A percentile compares a stretch with the other conserved stretches of the same genome.
Evolutionary conservation across 2,329 filamentous ascomycete species (phyloP).

Genomic region (Mycocentrospora acerina): DNA sequence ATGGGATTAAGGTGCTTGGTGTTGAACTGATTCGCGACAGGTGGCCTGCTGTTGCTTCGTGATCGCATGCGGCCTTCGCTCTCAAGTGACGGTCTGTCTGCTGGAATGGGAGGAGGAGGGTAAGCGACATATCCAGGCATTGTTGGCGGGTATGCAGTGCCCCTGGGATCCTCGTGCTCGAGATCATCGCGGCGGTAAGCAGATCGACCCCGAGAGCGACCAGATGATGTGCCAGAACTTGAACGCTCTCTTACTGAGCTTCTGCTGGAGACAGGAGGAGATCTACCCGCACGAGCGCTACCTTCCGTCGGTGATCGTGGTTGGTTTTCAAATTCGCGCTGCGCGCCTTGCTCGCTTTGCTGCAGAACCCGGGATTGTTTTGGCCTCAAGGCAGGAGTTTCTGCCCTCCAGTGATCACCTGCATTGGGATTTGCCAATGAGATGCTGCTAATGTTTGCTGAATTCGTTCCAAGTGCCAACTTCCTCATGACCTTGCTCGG

Average conservation of each 20-base stretch:
- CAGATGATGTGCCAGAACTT: slow-evolving; percentile 55
- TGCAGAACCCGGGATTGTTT: slow-evolving; percentile 35
- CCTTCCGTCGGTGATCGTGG: slow-evolving; percentile 41
- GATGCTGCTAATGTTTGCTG: slow-evolving; percentile 40
- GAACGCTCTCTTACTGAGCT: slow-evolving; percentile 54
- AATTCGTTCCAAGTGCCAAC: slow-evolving; percentile 56
- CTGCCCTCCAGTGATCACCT: slow-evolving; percentile 28
- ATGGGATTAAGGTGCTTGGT: slow-evolving; percentile 41
- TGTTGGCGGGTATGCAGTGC: slow-evolving; percentile 30
- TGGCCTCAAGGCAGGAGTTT: slow-evolving; percentile 27
- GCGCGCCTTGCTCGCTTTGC: slow-evolving; percentile 39
- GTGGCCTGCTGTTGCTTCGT: slow-evolving; percentile 41
- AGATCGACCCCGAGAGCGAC: slow-evolving; percentile 56
- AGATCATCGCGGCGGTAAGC: slow-evolving; percentile 55
- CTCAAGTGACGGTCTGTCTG: slow-evolving; percentile 29
- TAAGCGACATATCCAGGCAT: slow-evolving; percentile 36
- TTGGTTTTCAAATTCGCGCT: slow-evolving; percentile 31
- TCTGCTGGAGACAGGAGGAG: slow-evolving; percentile 44
- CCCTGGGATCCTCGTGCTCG: slow-evolving; percentile 47
- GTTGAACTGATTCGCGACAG: slow-evolving; percentile 38
- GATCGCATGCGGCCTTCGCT: slow-evolving; percentile 32
- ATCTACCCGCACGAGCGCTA: slow-evolving; percentile 29
- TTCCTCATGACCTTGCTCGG: slow-evolving; percentile 62
- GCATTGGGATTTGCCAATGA: slow-evolving; percentile 29
- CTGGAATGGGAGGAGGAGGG: slow-evolving; percentile 29